Evolutionary conservation across 2,329 filamentous ascomycete species (phyloP).

Genomic region (Thermomyces lanuginosus): DNA sequence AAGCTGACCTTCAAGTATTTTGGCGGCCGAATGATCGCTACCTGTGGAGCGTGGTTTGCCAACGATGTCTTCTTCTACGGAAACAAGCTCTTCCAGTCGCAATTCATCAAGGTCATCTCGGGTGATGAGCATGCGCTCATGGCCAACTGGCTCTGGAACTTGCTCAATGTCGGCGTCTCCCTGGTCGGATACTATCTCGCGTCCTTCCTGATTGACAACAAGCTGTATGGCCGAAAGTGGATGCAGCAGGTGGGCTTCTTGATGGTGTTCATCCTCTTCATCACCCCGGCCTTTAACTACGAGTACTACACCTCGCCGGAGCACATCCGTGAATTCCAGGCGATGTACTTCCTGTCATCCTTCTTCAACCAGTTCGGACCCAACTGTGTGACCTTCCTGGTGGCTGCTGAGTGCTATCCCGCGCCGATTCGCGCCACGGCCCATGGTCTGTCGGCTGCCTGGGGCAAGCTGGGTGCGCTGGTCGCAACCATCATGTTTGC

Average conservation of each 20-base stretch:
- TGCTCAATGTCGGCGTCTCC: constrained; percentile 77
- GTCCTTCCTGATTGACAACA: constrained; percentile 82
- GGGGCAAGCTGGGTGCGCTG: constrained; percentile 77
- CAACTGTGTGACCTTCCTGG: constrained; percentile 90
- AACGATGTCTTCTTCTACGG: constrained; percentile 99
- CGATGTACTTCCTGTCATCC: constrained; percentile 94
- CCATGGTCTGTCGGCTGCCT: constrained; percentile 84
- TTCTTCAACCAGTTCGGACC: constrained; percentile 99
- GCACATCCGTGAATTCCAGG: constrained; percentile 77
- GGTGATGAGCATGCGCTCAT: constrained; percentile 55
- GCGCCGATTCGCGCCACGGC: constrained; percentile 84
- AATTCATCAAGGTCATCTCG: constrained; percentile 75
- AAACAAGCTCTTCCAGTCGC: constrained; percentile 89
- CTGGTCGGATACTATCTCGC: constrained; percentile 81
- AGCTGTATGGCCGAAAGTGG: constrained; percentile 86
- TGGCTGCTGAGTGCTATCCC: constrained; percentile 91
- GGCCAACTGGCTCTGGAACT: constrained; percentile 79
- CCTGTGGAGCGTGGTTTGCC: constrained; percentile 78
- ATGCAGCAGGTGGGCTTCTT: constrained; percentile 94
- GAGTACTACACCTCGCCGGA: constrained; percentile 57
- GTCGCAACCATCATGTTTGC: constrained; percentile 81
- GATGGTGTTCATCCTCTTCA: constrained; percentile 83
- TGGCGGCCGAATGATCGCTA: constrained; percentile 70
- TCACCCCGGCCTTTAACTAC: constrained; percentile 79
- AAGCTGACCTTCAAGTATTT: constrained; percentile 67